Percentiles rank a stretch among this genome's conserved stretches.
Conservation (phyloP, 2,329 filamentous ascomycete genomes). For the Clathrospora elynae region DNA sequence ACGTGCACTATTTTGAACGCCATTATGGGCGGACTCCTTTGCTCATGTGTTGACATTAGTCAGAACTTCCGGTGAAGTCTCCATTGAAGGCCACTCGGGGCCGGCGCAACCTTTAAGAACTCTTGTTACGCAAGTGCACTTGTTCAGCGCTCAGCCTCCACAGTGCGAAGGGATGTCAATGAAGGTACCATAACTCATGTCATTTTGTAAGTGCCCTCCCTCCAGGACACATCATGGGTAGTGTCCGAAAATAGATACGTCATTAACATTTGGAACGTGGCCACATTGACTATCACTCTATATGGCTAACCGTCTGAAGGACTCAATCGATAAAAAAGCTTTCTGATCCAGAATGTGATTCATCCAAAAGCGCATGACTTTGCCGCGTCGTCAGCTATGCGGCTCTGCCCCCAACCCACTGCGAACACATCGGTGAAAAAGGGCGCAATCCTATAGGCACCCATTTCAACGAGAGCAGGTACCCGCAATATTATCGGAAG, state of each 20-base stretch:
- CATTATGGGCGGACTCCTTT: background rate
- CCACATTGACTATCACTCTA: background rate
- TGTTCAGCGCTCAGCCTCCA: too few relatives aligned
- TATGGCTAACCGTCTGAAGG: background rate
- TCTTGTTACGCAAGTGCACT: background rate
- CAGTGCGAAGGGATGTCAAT: too few relatives aligned
- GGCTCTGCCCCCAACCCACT: slow-evolving; percentile 5
- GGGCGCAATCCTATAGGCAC: slow-evolving; percentile 8
- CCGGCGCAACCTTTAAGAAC: background rate
- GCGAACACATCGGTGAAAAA: slow-evolving; percentile 2
- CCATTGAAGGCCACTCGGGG: background rate
- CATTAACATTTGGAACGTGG: background rate
- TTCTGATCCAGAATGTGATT: slow-evolving; percentile 3
- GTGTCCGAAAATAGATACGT: too few relatives aligned
- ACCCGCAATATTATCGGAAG: slow-evolving; percentile 7
- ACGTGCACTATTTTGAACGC: background rate
- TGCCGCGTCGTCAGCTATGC: slow-evolving; percentile 10
- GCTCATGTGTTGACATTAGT: background rate
- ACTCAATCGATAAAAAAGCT: background rate
- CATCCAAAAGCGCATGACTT: slow-evolving; percentile 9
- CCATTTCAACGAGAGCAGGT: slow-evolving; percentile 9
- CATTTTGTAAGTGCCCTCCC: too few relatives aligned
- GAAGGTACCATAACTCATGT: too few relatives aligned
- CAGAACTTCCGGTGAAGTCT: background rate
- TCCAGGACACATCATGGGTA: too few relatives aligned